Percentiles rank a stretch among this genome's conserved stretches.
phyloP scores from a whole-genome alignment of 202 grass and related monocot species.

The Schoenoplectus tabernaemontani region DNA sequence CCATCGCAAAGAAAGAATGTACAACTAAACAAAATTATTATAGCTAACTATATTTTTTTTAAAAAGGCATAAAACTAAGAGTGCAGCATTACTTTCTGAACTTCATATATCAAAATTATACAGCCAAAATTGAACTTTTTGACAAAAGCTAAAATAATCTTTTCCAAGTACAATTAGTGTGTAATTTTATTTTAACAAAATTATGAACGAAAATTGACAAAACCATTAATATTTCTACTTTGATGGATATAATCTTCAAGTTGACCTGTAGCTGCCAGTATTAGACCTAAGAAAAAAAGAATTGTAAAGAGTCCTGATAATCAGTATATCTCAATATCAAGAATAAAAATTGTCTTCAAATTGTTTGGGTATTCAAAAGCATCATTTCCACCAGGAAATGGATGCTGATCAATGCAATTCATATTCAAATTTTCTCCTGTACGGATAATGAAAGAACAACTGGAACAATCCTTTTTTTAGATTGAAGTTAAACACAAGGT shows the following conservation, averaged over 20 bases:
- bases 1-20: not conserved
- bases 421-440: not conserved
- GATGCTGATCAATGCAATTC: not conserved
- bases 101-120: not conserved
- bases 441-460: not conserved
- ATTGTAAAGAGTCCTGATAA: not conserved
- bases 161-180: not conserved
- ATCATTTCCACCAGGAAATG: not conserved
- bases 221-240: constrained; percentile 28
- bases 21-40: no score
- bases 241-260: constrained; percentile 31
- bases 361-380: not conserved
- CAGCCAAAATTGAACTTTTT: not conserved
- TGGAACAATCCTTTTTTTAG: not conserved
- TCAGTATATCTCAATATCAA: not conserved
- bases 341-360: not conserved
- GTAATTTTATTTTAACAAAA: not conserved
- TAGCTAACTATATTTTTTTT: no score
- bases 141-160: not conserved
- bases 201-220: not conserved
- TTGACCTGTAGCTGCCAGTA: constrained; percentile 70
- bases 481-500: not conserved
- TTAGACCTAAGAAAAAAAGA: constrained; percentile 41
- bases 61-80: not conserved
- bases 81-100: not conserved